phyloP scores from a whole-genome alignment of 2,329 filamentous ascomycete genomes.

The Fusarium brevicatenulatum region DNA sequence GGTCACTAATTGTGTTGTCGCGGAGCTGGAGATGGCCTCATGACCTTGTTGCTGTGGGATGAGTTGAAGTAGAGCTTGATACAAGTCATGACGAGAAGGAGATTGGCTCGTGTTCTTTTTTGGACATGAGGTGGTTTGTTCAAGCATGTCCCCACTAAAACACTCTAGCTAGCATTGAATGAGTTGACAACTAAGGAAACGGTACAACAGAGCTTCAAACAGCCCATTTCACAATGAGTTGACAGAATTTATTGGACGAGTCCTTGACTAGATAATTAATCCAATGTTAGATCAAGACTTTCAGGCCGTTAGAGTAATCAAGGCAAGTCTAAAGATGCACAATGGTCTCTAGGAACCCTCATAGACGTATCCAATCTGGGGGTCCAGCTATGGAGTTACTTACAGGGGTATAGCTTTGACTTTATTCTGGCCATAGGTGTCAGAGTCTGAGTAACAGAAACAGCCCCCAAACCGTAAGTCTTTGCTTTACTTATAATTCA shows the following conservation, averaged over 20 bases:
- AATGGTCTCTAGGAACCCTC: not conserved
- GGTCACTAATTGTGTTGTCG: conserved; percentile 24
- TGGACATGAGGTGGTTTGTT: conserved; percentile 3
- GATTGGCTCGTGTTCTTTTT: conserved; percentile 39
- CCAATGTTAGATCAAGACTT: accelerated
- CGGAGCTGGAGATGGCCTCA: conserved; percentile 35
- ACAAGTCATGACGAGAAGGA: conserved; percentile 34
- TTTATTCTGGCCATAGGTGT: not conserved
- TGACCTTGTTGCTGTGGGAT: conserved; percentile 31
- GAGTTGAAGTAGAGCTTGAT: not conserved
- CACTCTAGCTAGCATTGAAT: conserved; percentile 9
- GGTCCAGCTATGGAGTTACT: not conserved
- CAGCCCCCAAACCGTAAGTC: not conserved
- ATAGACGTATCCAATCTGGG: not conserved
- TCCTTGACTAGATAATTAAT: too few relatives aligned
- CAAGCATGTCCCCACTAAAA: conserved; percentile 23
- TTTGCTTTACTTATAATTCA: not conserved
- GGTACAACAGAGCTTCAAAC: not conserved
- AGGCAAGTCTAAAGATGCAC: not conserved
- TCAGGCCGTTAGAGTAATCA: too few relatives aligned
- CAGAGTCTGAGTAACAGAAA: not conserved
- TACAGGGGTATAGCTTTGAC: not conserved
- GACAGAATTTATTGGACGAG: too few relatives aligned
- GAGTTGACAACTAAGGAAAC: not conserved
- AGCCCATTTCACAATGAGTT: not conserved